A percentile compares a stretch with the other conserved stretches of the same genome.
These are phyloP conservation scores for Tinospora cordifolia DNA, from an alignment of 164 flowering plant species.

Conservation along the genomic window DNA sequence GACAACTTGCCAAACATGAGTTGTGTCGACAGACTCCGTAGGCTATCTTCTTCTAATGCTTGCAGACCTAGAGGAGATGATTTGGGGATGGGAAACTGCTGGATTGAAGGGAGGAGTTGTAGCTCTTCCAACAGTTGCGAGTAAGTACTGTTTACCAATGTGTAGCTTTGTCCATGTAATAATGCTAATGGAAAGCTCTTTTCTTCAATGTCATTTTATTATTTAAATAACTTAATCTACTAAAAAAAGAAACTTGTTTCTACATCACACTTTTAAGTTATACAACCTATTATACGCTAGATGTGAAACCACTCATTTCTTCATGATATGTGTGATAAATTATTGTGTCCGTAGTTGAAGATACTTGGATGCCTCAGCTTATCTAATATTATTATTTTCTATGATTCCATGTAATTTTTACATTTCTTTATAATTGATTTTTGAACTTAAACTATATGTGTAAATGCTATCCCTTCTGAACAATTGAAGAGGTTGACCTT, in stretches of 20 bases:
- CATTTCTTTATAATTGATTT: not conserved
- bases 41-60: conserved; percentile 60
- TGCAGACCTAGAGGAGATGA: conserved; percentile 61
- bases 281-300: not conserved
- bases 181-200: not conserved
- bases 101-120: conserved; percentile 75
- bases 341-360: not conserved
- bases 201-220: not conserved
- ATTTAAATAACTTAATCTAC: not conserved
- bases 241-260: too few relatives aligned
- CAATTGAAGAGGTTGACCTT: too few relatives aligned
- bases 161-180: not conserved
- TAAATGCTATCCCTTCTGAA: too few relatives aligned
- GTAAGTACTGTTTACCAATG: conserved; percentile 31
- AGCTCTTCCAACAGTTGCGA: conserved; percentile 72
- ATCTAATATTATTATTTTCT: not conserved
- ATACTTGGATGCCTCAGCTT: not conserved
- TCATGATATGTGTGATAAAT: not conserved
- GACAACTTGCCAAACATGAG: conserved; percentile 67
- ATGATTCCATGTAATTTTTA: not conserved
- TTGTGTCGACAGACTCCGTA: conserved; percentile 48
- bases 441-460: not conserved
- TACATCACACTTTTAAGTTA: too few relatives aligned
- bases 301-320: not conserved
- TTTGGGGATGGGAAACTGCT: conserved; percentile 58